These are phyloP conservation scores for Shiraia bambusicola DNA, from an alignment of 2,329 filamentous ascomycete genomes.

Conservation along the genomic window DNA sequence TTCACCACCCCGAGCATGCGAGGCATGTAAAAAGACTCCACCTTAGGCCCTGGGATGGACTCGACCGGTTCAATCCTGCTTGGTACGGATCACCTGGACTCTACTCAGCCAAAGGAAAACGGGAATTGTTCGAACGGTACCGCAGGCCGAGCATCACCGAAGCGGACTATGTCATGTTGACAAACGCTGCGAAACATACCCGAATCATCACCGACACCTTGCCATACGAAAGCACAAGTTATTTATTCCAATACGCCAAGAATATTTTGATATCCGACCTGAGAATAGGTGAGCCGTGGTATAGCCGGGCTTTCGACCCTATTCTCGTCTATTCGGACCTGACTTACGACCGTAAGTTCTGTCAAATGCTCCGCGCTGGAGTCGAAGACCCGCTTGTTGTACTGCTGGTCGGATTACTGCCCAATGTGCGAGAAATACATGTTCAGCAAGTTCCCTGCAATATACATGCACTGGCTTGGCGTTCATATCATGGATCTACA, in stretches of 20 bases:
- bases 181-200: slow-evolving; percentile 9
- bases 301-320: slow-evolving; percentile 2
- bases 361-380: slow-evolving; percentile 8
- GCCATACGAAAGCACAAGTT: slow-evolving; percentile 7
- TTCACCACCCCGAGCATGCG: slow-evolving; percentile 6
- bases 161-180: slow-evolving; percentile 1
- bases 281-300: background rate
- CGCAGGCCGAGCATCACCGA: background rate
- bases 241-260: slow-evolving; percentile 2
- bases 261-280: background rate
- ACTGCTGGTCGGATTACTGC: slow-evolving; percentile 7
- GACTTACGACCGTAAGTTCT: slow-evolving; percentile 8
- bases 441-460: background rate
- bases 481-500: background rate
- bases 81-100: background rate
- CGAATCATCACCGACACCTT: slow-evolving; percentile 8
- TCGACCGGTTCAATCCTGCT: background rate
- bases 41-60: background rate
- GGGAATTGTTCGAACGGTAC: background rate
- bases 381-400: slow-evolving; percentile 6
- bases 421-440: slow-evolving; percentile 2
- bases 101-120: background rate
- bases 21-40: slow-evolving; percentile 7
- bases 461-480: background rate
- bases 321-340: background rate